Conservation (phyloP, 257 asterid genomes). For the Nyctanthes arbortristis region DNA sequence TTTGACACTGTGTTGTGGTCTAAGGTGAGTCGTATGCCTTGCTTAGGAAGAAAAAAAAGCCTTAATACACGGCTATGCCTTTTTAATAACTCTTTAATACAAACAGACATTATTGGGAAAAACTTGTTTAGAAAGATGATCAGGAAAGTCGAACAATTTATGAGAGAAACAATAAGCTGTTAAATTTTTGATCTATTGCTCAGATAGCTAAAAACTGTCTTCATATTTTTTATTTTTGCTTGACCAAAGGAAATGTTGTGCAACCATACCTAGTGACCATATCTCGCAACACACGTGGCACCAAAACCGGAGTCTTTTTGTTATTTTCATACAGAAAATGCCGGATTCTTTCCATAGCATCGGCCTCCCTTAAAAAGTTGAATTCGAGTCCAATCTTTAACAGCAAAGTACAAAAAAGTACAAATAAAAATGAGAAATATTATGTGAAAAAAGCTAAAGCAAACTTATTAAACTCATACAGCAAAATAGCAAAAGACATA, state of each 20-base stretch:
- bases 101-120: slow-evolving; percentile 4
- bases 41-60: too few species aligned
- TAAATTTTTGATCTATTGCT: neutral
- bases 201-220: neutral
- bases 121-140: too few species aligned
- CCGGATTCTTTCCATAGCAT: slow-evolving; percentile 87
- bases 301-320: slow-evolving; percentile 75
- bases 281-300: slow-evolving; percentile 65
- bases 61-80: too few species aligned
- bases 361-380: slow-evolving; percentile 89
- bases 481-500: neutral
- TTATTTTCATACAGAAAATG: slow-evolving; percentile 64
- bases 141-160: slow-evolving; percentile 13
- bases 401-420: slow-evolving; percentile 24
- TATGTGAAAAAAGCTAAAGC: slow-evolving; percentile 3
- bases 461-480: neutral
- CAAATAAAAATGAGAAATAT: slow-evolving; percentile 22
- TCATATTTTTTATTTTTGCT: neutral
- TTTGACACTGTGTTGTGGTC: too few species aligned
- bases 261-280: slow-evolving; percentile 67
- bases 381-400: slow-evolving; percentile 91
- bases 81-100: too few species aligned
- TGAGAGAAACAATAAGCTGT: neutral
- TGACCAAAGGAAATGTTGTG: slow-evolving; percentile 15
- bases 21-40: too few species aligned